These are phyloP conservation scores for Tetrapyrgos nigripes DNA, from an alignment of 1,284 basidiomycete genomes.

Conservation along the genomic window DNA sequence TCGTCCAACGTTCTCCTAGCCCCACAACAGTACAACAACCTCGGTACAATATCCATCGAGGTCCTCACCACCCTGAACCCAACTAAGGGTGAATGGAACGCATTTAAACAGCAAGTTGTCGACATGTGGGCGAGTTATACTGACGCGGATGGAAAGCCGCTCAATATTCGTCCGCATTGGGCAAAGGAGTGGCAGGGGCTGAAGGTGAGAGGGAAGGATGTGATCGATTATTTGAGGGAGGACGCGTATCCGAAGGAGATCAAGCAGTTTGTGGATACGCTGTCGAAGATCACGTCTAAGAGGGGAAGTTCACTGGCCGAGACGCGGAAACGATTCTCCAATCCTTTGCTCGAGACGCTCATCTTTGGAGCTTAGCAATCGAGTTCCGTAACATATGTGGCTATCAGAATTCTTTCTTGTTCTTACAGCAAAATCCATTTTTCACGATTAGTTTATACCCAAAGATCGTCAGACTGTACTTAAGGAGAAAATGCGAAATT, in stretches of 20 bases:
- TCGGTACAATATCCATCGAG: slow-evolving; percentile 17
- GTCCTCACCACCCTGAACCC: slow-evolving; percentile 14
- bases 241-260: slow-evolving; percentile 15
- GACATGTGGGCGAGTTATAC: slow-evolving; percentile 16
- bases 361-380: background rate
- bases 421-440: too few species aligned
- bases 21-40: slow-evolving; percentile 13
- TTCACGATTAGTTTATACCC: too few species aligned
- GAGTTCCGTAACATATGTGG: too few species aligned
- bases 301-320: slow-evolving; percentile 3
- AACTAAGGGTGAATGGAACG: slow-evolving; percentile 9
- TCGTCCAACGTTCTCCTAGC: slow-evolving; percentile 15
- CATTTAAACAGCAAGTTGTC: slow-evolving; percentile 14
- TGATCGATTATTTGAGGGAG: slow-evolving; percentile 13
- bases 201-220: slow-evolving; percentile 15
- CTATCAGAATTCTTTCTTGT: too few species aligned
- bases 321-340: slow-evolving; percentile 7
- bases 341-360: slow-evolving; percentile 7
- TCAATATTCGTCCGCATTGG: slow-evolving; percentile 21
- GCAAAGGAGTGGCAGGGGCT: slow-evolving; percentile 20
- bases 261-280: slow-evolving; percentile 11
- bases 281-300: slow-evolving; percentile 6
- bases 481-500: too few species aligned
- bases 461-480: too few species aligned
- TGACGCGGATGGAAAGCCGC: slow-evolving; percentile 12